Conservation (phyloP, 2,329 filamentous ascomycete species). For the Epichloe hybrida region DNA sequence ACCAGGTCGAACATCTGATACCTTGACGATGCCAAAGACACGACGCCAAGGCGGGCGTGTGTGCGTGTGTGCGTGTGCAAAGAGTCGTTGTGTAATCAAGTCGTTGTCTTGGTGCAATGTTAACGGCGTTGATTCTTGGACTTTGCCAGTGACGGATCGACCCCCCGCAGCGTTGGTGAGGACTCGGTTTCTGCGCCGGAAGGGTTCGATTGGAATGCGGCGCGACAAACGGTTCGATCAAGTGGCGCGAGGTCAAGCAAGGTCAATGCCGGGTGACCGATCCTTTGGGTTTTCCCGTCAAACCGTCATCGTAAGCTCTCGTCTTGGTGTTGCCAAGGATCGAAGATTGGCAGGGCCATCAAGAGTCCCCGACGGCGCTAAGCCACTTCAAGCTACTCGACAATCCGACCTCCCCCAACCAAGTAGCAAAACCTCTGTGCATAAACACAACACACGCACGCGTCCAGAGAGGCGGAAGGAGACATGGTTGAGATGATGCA, state of each 20-base stretch:
- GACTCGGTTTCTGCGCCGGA: background rate
- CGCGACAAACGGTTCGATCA: background rate
- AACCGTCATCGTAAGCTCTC: slow-evolving; percentile 1
- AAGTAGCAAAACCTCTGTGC: background rate
- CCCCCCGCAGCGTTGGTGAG: background rate
- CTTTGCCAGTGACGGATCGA: background rate
- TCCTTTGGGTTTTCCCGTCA: background rate
- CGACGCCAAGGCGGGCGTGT: too few species aligned
- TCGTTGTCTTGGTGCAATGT: background rate
- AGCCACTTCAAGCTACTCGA: background rate
- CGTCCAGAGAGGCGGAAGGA: too few species aligned
- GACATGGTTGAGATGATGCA: background rate
- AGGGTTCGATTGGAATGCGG: background rate
- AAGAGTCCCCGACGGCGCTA: slow-evolving; percentile 10
- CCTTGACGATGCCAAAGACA: too few species aligned
- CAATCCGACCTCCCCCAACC: too few species aligned
- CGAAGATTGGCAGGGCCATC: slow-evolving; percentile 11
- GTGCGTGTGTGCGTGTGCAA: too few species aligned
- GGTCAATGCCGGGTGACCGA: background rate
- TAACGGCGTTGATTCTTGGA: background rate
- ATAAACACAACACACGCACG: background rate
- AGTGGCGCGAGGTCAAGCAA: background rate
- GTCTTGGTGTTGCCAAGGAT: slow-evolving; percentile 3
- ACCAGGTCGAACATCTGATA: too few species aligned
- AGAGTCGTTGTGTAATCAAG: background rate